Evolutionary conservation across 1,139 yeast species (phyloP).

Genomic region (Williopsis jadinii): DNA sequence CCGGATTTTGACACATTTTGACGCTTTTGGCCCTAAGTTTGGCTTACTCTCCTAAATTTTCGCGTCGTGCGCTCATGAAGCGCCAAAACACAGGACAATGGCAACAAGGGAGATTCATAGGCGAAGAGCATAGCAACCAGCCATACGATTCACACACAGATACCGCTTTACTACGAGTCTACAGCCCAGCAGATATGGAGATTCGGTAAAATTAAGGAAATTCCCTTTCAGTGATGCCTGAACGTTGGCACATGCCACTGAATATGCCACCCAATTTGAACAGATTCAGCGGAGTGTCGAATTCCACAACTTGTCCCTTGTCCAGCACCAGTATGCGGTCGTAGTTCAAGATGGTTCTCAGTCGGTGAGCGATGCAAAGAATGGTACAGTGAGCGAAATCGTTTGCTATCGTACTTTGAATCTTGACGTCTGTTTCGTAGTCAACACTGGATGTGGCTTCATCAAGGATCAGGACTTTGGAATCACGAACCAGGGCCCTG

Average conservation of each 20-base stretch:
- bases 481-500: conserved; percentile 52
- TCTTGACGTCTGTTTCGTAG: conserved; percentile 55
- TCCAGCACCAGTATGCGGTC: conserved; percentile 53
- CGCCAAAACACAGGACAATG: too few relatives aligned
- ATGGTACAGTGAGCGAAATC: conserved; percentile 55
- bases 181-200: too few relatives aligned
- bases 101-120: too few relatives aligned
- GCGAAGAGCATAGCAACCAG: too few relatives aligned
- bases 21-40: too few relatives aligned
- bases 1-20: too few relatives aligned
- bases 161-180: too few relatives aligned
- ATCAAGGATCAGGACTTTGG: conserved; percentile 54
- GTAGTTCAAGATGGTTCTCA: conserved; percentile 49
- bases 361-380: conserved; percentile 61
- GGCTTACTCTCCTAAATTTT: too few relatives aligned
- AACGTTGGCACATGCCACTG: conserved; percentile 47
- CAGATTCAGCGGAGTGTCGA: conserved; percentile 39
- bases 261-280: conserved; percentile 36
- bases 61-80: too few relatives aligned
- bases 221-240: conserved; percentile 32
- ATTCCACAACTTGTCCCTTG: conserved; percentile 44
- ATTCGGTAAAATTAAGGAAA: conserved; percentile 1
- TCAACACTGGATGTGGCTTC: conserved; percentile 72
- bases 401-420: conserved; percentile 46
- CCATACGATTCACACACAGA: too few relatives aligned